phyloP scores from a whole-genome alignment of 2,329 filamentous ascomycete species.

The Fusarium nurragi region DNA sequence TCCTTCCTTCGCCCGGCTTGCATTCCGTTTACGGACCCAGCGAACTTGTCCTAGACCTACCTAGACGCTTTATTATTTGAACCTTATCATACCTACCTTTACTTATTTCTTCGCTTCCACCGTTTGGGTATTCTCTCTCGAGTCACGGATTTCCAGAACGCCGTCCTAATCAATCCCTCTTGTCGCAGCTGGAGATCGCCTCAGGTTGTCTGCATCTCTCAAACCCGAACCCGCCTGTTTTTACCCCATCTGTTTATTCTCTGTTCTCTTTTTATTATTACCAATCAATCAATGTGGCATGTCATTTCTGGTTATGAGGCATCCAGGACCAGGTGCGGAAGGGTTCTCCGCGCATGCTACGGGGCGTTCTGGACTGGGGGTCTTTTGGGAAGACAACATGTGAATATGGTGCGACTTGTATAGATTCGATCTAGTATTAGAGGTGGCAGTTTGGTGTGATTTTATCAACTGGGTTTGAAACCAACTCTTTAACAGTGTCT shows the following conservation, averaged over 20 bases:
- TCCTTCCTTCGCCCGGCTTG: conserved; percentile 35
- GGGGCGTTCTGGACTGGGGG: conserved; percentile 44
- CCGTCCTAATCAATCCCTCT: conserved; percentile 39
- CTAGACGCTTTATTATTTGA: conserved; percentile 46
- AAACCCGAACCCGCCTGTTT: conserved; percentile 27
- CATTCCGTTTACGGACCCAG: conserved; percentile 40
- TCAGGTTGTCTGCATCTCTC: conserved; percentile 33
- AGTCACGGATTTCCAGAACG: conserved; percentile 38
- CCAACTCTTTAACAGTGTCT: neutral
- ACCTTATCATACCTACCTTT: conserved; percentile 29
- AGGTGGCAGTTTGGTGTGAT: conserved; percentile 44
- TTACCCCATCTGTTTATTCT: conserved; percentile 23
- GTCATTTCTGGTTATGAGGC: conserved; percentile 45
- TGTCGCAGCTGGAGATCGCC: conserved; percentile 29
- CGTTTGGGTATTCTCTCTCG: conserved; percentile 43
- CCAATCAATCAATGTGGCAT: conserved; percentile 40
- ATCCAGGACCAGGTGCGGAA: conserved; percentile 42
- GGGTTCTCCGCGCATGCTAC: conserved; percentile 44
- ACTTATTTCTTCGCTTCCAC: conserved; percentile 37
- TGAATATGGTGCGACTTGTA: conserved; percentile 46
- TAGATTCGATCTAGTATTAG: conserved; percentile 47
- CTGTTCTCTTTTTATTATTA: conserved; percentile 32
- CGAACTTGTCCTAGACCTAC: conserved; percentile 42
- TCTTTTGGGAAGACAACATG: conserved; percentile 46
- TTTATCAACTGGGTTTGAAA: conserved; percentile 42